Evolutionary conservation across 2,329 filamentous ascomycete species (phyloP), one percentile per base, ranked within the genome.

Genomic region (Biscogniauxia sp.): DNA sequence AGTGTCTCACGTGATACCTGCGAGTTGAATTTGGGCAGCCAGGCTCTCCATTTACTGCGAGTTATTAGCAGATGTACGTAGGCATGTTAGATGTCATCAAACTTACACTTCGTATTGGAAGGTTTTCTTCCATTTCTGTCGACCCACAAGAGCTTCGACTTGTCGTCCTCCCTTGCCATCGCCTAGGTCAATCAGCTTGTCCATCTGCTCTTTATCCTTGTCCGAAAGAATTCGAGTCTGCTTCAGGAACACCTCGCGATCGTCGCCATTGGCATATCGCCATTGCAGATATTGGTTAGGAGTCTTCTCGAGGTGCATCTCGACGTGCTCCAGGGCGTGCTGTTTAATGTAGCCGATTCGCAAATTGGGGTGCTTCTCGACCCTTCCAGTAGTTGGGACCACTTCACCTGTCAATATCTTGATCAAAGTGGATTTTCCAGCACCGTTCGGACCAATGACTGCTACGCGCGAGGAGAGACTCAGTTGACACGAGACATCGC

Each of bases 261-360:
- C 95, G 69, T 98, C 95, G 73, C 95, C 95, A 73, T 98, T 92
- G 71, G 92, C 92, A 74, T 98, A 99, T 71, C 95, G 91, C 95
- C 95, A 99, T 79, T 98, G 95, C 37, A 99, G 85, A 74, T 99
- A 99, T 79, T 99, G 95, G 76, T 97, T 98, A 50, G 95, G 95
- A 0, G 95, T 99, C 86, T 99, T 99, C 79, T 99, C 95, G 69
- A 98, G 82, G 74, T 99, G 95, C 94, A 97, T 97, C 80, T 99
- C 94, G 11, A 99, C 95, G 86, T 99, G 95, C 82, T 99, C 95
- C 13, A 99, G 84, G 52, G 95, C 95, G 77, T 99, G 95, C 81
- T 99, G 95, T 82, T 98, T 98, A 82, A 99, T 98, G 82, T 99
- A 99, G 58, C 95, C 95, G 71, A 99, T 97, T 83, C 95, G 93